phyloP scores from a whole-genome alignment of 805 yeast genomes.

The Saturnispora dispora region DNA sequence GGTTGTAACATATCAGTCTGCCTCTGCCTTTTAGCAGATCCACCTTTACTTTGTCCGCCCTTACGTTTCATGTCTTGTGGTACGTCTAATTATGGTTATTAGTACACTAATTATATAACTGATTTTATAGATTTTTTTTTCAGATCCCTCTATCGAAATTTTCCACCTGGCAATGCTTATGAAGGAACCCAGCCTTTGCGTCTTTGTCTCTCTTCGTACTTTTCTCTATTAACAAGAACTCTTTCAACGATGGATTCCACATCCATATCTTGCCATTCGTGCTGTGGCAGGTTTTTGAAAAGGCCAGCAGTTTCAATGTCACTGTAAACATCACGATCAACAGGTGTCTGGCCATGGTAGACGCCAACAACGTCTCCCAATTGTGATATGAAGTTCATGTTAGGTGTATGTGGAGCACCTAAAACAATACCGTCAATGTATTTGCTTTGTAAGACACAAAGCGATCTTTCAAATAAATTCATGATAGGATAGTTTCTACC shows the following conservation, averaged over 20 bases:
- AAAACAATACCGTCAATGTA: slow-evolving; percentile 74
- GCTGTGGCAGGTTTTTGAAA: slow-evolving; percentile 38
- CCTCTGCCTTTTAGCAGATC: slow-evolving; percentile 33
- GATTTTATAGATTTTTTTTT: slow-evolving; percentile 11
- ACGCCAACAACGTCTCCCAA: slow-evolving; percentile 33
- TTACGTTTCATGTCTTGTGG: slow-evolving; percentile 10
- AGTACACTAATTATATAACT: slow-evolving; percentile 15
- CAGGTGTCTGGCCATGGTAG: slow-evolving; percentile 40
- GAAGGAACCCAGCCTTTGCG: slow-evolving; percentile 48
- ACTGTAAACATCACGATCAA: slow-evolving; percentile 18
- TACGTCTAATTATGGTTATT: background rate
- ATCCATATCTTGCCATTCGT: slow-evolving; percentile 55
- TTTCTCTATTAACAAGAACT: slow-evolving; percentile 55
- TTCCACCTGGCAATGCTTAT: background rate
- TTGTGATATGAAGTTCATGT: slow-evolving; percentile 29
- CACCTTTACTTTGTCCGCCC: slow-evolving; percentile 7
- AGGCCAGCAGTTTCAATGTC: slow-evolving; percentile 26
- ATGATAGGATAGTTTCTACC: slow-evolving; percentile 73
- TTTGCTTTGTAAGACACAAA: slow-evolving; percentile 82
- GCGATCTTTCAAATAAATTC: slow-evolving; percentile 76
- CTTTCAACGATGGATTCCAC: slow-evolving; percentile 67
- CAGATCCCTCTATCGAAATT: background rate
- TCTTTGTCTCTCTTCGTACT: slow-evolving; percentile 79
- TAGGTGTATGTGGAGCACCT: slow-evolving; percentile 54
- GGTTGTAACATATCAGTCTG: slow-evolving; percentile 57